These are phyloP conservation scores for Perkinsus marinus DNA, from an alignment of 169 alveolate species.

Conservation along the genomic window DNA sequence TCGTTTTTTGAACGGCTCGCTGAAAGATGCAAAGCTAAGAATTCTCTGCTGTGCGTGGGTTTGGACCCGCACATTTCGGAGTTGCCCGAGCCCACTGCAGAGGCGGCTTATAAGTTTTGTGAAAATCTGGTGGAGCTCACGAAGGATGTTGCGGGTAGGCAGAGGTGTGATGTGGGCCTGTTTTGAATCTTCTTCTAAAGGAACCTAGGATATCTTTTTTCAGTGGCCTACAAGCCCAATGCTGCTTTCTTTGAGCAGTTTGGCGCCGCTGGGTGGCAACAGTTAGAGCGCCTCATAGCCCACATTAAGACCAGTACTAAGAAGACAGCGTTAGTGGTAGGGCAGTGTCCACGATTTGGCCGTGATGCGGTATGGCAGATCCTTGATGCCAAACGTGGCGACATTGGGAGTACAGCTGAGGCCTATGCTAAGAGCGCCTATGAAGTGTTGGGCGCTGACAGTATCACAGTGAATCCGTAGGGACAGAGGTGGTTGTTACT, in stretches of 20 bases:
- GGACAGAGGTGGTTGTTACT: background rate
- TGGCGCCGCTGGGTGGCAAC: slow-evolving; percentile 12
- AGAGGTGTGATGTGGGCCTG: no score
- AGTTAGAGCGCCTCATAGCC: background rate
- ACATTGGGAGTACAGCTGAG: slow-evolving; percentile 34
- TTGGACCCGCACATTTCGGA: slow-evolving; percentile 21
- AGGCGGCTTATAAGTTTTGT: slow-evolving; percentile 21
- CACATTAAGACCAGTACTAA: background rate
- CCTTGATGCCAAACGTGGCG: slow-evolving; percentile 39
- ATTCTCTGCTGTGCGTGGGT: slow-evolving; percentile 37
- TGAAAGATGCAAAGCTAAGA: slow-evolving; percentile 17
- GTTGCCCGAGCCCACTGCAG: slow-evolving; percentile 13
- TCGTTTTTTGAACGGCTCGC: background rate
- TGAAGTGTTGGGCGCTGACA: slow-evolving; percentile 1
- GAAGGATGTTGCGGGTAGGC: slow-evolving; percentile 13
- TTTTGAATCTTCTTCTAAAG: no score
- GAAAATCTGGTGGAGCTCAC: slow-evolving; percentile 18
- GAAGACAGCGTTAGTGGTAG: slow-evolving; percentile 14
- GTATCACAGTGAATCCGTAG: background rate
- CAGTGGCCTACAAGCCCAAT: slow-evolving; percentile 27
- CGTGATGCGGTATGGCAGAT: background rate
- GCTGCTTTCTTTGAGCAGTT: slow-evolving; percentile 37
- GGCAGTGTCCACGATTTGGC: background rate
- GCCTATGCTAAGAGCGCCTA: slow-evolving; percentile 20
- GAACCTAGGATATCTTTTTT: background rate